Evolutionary conservation across 495 filamentous ascomycete species (phyloP).

Genomic region (Hamigera avellanea): DNA sequence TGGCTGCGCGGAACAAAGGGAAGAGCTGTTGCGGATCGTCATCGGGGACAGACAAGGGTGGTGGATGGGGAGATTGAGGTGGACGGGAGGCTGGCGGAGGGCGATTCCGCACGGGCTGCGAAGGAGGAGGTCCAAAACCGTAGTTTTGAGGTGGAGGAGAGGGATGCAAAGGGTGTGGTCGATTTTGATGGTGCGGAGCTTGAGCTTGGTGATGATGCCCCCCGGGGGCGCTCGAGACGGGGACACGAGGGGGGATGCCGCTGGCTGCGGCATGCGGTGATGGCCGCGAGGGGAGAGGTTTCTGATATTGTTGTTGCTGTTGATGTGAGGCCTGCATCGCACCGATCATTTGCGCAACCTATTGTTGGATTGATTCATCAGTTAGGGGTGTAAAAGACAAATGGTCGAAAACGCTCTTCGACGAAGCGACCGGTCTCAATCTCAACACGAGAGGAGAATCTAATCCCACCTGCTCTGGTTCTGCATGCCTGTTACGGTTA

Average conservation of each 20-base stretch:
- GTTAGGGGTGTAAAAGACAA: not conserved
- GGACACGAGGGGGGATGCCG: slow-evolving; percentile 18
- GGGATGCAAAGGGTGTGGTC: slow-evolving; percentile 31
- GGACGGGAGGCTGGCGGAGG: slow-evolving; percentile 51
- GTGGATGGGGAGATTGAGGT: slow-evolving; percentile 40
- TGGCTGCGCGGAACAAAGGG: slow-evolving; percentile 83
- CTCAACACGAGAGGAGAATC: slow-evolving; percentile 2
- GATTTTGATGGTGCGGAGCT: slow-evolving; percentile 21
- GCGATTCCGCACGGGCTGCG: slow-evolving; percentile 32
- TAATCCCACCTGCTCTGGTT: slow-evolving; percentile 71
- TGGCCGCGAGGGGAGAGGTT: slow-evolving; percentile 19
- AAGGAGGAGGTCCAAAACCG: slow-evolving; percentile 44
- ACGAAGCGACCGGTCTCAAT: too few species aligned
- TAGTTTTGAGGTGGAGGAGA: slow-evolving; percentile 50
- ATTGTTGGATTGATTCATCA: slow-evolving; percentile 3
- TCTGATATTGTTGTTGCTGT: too few species aligned
- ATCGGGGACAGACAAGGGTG: slow-evolving; percentile 54
- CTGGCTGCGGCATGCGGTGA: slow-evolving; percentile 13
- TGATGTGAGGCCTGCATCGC: slow-evolving; percentile 18
- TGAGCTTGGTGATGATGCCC: slow-evolving; percentile 12
- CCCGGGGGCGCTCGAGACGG: slow-evolving; percentile 21
- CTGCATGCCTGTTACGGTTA: slow-evolving; percentile 59
- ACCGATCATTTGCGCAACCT: slow-evolving; percentile 46
- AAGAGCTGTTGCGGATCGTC: slow-evolving; percentile 48
- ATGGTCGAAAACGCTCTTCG: not conserved